Conservation (phyloP, 768 basidiomycete species). For the Pleurotus giganteus region DNA sequence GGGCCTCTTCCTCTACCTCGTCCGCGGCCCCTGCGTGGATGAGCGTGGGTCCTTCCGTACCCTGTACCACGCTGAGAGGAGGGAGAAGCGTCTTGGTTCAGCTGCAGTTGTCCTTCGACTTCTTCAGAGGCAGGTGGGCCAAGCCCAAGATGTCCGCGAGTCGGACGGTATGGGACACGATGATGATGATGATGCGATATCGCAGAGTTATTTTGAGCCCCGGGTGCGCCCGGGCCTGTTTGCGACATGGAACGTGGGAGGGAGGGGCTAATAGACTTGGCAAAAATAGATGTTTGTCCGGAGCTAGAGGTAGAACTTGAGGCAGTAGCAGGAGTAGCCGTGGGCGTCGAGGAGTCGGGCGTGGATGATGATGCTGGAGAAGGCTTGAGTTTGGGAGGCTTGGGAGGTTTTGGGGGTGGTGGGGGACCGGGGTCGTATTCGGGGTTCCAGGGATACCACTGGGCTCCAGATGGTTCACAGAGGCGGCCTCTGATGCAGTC, state of each 20-base stretch:
- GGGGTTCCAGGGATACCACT: constrained; percentile 62
- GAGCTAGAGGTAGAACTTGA: background rate
- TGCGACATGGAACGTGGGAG: background rate
- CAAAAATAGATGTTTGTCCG: background rate
- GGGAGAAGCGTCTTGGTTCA: background rate
- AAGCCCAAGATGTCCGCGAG: too few species aligned
- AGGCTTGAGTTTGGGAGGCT: constrained; percentile 16
- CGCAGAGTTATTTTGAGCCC: background rate
- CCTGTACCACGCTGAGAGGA: background rate
- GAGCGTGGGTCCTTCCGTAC: background rate
- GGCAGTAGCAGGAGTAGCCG: background rate
- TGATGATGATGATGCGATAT: background rate
- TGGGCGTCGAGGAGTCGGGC: background rate
- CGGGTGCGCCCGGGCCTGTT: background rate
- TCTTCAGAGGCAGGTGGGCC: background rate
- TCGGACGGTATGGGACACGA: background rate
- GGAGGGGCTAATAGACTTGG: background rate
- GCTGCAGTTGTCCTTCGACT: background rate
- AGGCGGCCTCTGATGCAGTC: constrained; percentile 46
- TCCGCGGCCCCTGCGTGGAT: background rate
- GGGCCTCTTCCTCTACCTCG: constrained; percentile 1
- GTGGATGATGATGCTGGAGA: background rate
- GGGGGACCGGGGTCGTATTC: constrained; percentile 72
- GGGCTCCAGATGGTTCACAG: constrained; percentile 38
- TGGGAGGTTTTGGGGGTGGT: constrained; percentile 42